Base-by-base conservation (phyloP, 225 moss, liverwort and hornwort species). In the Anthoceros angustus region DNA sequence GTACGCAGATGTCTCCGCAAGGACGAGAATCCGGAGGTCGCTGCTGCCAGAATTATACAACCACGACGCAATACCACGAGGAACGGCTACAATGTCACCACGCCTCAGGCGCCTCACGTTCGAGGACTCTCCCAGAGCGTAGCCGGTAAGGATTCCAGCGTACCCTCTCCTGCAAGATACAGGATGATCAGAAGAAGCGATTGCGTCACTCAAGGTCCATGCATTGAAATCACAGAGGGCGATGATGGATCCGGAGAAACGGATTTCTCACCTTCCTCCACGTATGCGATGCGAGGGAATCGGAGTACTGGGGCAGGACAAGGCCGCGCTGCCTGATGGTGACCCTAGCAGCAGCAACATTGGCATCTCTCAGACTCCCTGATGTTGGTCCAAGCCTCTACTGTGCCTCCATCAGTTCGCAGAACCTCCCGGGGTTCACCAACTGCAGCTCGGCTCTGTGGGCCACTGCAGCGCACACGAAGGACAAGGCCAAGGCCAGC, bases 401-500 rank as follows among this genome's bases (percentile, higher is more conserved):
- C 20, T 10, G 14, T 50, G 5, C 49, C 49, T 50, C 49, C 49
- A 50, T 50, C 9, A 5, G 49, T 7, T 5, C 20, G 16, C 49
- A 50, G 16, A 20, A 10, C 49, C 4, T 7, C 20, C 49, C 20
- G 6, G 49, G 49, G 49, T 16, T 5, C 49, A 7, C 49, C 8
- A 50, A 20, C 15, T 50, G 49, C 49, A 50, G 49, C 49, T 50
- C 49, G n/a, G n/a, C n/a, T n/a, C n/a, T n/a, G n/a, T n/a, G n/a
- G n/a, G n/a, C n/a, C n/a, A n/a, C n/a, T n/a, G n/a, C n/a, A n/a
- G n/a, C n/a, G n/a, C n/a, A n/a, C n/a, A n/a, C n/a, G n/a, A n/a
- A n/a, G n/a, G n/a, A n/a, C n/a, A n/a, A n/a, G n/a, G n/a, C n/a
- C n/a, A n/a, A n/a, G n/a, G n/a, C n/a, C n/a, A n/a, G n/a, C n/a